phyloP scores from a whole-genome alignment of 306 rosid species.

The Acmispon strigosus region DNA sequence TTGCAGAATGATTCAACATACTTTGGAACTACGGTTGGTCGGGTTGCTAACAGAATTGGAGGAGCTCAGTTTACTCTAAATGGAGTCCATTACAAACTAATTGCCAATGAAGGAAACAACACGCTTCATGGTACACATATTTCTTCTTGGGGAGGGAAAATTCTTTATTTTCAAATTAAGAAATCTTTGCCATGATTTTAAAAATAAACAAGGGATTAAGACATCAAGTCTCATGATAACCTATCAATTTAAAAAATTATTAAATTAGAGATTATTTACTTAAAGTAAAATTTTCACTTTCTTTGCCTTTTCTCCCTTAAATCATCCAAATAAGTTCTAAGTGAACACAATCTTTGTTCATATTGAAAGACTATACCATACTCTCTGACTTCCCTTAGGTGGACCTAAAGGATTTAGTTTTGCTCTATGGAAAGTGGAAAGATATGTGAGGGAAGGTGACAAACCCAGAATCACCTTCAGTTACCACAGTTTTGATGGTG shows the following conservation, averaged over 20 bases:
- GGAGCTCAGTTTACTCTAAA: constrained; percentile 55
- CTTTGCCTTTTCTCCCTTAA: too few relatives aligned
- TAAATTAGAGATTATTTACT: too few relatives aligned
- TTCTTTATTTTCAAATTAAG: too few relatives aligned
- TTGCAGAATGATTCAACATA: constrained; percentile 47
- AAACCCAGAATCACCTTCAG: constrained; percentile 44
- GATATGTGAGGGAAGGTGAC: constrained; percentile 23
- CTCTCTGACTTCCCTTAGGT: constrained; percentile 16
- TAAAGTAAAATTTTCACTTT: too few relatives aligned
- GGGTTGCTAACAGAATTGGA: constrained; percentile 69
- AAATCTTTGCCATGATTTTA: too few relatives aligned
- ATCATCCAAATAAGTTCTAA: too few relatives aligned
- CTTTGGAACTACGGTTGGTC: constrained; percentile 54
- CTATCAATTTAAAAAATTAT: too few relatives aligned
- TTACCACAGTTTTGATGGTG: constrained; percentile 54
- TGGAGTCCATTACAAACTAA: constrained; percentile 50
- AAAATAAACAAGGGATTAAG: too few relatives aligned
- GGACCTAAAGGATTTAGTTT: constrained; percentile 55
- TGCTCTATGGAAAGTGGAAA: constrained; percentile 47
- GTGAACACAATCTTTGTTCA: too few relatives aligned
- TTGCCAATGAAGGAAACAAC: constrained; percentile 53
- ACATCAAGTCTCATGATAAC: too few relatives aligned
- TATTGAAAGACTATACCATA: too few relatives aligned
- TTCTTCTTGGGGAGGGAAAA: too few relatives aligned
- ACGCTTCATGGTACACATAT: constrained; percentile 46